phyloP scores from a whole-genome alignment of 306 rosid genomes.

The Cucumis cinereus region DNA sequence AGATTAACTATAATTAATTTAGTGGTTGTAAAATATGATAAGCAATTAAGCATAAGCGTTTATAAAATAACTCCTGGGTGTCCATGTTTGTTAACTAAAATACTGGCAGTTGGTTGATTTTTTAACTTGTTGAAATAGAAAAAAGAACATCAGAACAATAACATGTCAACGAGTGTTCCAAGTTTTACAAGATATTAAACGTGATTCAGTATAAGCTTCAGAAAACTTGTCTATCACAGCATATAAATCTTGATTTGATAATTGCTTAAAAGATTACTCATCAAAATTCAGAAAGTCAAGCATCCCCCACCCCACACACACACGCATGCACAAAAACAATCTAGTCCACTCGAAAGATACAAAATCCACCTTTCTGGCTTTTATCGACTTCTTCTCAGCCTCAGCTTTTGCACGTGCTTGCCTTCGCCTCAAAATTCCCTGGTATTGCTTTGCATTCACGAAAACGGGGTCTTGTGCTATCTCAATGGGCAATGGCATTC shows the following conservation, averaged over 20 bases:
- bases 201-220: neutral
- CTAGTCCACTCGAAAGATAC: neutral
- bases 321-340: neutral
- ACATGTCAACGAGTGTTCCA: neutral
- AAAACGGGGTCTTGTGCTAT: constrained; percentile 96
- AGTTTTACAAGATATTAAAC: neutral
- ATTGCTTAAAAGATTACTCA: neutral
- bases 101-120: neutral
- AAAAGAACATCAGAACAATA: neutral
- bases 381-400: constrained; percentile 84
- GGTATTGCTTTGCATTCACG: constrained; percentile 97
- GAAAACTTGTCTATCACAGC: neutral
- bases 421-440: constrained; percentile 92
- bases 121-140: neutral
- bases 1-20: neutral
- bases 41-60: neutral
- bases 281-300: neutral
- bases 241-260: neutral
- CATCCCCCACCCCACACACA: neutral
- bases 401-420: constrained; percentile 99
- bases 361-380: constrained; percentile 65
- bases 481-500: constrained; percentile 96
- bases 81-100: neutral
- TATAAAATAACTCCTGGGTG: neutral
- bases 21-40: neutral